Evolutionary conservation across 306 rosid species (phyloP).

Genomic region (Cicer cuneatum): DNA sequence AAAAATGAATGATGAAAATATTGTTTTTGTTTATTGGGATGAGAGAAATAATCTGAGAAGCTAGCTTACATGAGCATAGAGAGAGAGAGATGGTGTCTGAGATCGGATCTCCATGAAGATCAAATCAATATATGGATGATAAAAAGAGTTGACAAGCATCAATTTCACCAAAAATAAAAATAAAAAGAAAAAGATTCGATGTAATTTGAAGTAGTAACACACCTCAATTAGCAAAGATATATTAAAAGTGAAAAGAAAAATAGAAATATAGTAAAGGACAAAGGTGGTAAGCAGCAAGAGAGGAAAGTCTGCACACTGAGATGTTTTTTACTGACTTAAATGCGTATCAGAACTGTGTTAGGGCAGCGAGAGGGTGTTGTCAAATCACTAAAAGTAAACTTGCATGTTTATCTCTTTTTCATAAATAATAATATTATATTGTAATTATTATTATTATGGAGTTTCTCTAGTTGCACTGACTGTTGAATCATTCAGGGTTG

Average conservation of each 20-base stretch:
- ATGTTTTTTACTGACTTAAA: constrained; percentile 77
- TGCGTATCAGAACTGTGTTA: constrained; percentile 74
- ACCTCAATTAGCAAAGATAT: constrained; percentile 38
- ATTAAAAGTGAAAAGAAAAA: constrained; percentile 57
- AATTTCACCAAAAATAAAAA: constrained; percentile 46
- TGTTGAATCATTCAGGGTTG: constrained; percentile 29
- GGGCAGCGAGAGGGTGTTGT: constrained; percentile 81
- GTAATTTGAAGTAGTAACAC: not conserved
- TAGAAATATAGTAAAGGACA: constrained; percentile 81
- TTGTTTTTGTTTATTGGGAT: constrained; percentile 58
- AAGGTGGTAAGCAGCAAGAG: constrained; percentile 65
- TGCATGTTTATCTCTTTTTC: constrained; percentile 41
- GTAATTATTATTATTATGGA: constrained; percentile 40
- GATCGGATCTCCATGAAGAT: constrained; percentile 46
- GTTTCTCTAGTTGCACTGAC: constrained; percentile 52
- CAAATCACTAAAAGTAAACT: constrained; percentile 76
- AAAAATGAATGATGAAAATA: constrained; percentile 47
- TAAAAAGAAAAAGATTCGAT: constrained; percentile 14
- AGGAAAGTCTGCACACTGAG: constrained; percentile 62
- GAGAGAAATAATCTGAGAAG: constrained; percentile 56
- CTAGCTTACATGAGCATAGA: constrained; percentile 45
- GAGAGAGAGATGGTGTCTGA: constrained; percentile 59
- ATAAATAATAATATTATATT: constrained; percentile 20
- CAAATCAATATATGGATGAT: constrained; percentile 28
- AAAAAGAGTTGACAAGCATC: constrained; percentile 48